Evolutionary conservation across 2,329 filamentous ascomycete genomes (phyloP).

Genomic region (Thermomyces lanuginosus): DNA sequence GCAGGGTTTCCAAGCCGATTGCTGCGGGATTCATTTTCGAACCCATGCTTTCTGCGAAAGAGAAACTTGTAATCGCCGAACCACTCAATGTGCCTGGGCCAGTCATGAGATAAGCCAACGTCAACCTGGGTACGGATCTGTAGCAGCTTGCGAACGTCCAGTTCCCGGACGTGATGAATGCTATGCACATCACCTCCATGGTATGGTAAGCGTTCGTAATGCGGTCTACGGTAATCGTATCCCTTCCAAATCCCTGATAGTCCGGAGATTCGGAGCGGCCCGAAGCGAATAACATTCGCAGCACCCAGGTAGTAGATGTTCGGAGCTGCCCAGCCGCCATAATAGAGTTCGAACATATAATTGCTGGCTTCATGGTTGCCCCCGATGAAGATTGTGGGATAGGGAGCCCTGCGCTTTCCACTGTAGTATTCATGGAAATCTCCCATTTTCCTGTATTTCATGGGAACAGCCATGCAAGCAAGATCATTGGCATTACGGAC

Average conservation of each 20-base stretch:
- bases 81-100: constrained; percentile 71
- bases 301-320: constrained; percentile 96
- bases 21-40: constrained; percentile 56
- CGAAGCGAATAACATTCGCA: constrained; percentile 71
- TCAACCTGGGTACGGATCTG: constrained; percentile 78
- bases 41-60: constrained; percentile 57
- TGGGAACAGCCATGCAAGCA: constrained; percentile 73
- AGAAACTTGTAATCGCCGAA: constrained; percentile 53
- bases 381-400: constrained; percentile 78
- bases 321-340: constrained; percentile 90
- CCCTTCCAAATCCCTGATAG: constrained; percentile 93
- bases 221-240: constrained; percentile 67
- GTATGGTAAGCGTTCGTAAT: constrained; percentile 77
- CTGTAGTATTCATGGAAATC: constrained; percentile 94
- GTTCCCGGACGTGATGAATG: constrained; percentile 78
- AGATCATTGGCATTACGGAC: constrained; percentile 79
- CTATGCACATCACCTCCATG: constrained; percentile 56
- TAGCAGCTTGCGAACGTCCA: constrained; percentile 80
- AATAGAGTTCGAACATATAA: constrained; percentile 81
- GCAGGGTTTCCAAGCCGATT: constrained; percentile 67
- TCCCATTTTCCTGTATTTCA: constrained; percentile 72
- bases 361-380: constrained; percentile 93
- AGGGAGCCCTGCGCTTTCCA: constrained; percentile 59
- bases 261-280: constrained; percentile 72
- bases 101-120: constrained; percentile 85